Conservation (phyloP, 2,329 filamentous ascomycete species). For the Sporothrix pseudoabietina region DNA sequence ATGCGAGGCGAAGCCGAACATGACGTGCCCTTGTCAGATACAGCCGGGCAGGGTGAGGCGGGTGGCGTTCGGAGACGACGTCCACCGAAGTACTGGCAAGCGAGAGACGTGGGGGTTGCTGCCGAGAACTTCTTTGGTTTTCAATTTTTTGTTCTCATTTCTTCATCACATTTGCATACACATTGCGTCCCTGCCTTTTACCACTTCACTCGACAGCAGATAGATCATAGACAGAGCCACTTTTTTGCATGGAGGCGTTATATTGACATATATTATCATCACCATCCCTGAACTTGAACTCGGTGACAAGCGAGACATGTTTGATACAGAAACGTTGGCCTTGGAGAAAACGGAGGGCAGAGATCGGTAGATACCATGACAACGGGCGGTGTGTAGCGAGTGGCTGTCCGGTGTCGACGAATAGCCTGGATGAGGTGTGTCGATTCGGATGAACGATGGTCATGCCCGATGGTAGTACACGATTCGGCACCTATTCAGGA, state of each 20-base stretch:
- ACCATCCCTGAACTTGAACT: neutral
- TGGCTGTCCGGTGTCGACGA: constrained; percentile 10
- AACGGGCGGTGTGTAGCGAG: neutral
- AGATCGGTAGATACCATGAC: neutral
- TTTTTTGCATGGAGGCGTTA: constrained; percentile 12
- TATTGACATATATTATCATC: neutral
- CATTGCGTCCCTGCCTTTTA: neutral
- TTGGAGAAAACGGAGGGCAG: neutral
- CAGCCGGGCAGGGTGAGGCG: neutral
- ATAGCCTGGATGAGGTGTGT: neutral
- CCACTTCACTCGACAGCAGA: neutral
- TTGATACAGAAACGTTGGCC: neutral
- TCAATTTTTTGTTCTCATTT: neutral
- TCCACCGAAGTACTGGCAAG: neutral
- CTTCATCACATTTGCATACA: neutral
- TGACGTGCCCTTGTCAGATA: neutral
- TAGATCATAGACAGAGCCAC: neutral
- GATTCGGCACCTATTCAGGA: constrained; percentile 14
- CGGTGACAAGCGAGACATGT: constrained; percentile 2
- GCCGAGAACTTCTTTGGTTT: neutral
- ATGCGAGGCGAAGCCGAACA: neutral
- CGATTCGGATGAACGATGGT: neutral
- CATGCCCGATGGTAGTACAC: neutral
- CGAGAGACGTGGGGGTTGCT: neutral
- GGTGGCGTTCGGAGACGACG: neutral